Base-by-base conservation (phyloP, 2,329 filamentous ascomycete genomes). In the Penicillium sp. region DNA sequence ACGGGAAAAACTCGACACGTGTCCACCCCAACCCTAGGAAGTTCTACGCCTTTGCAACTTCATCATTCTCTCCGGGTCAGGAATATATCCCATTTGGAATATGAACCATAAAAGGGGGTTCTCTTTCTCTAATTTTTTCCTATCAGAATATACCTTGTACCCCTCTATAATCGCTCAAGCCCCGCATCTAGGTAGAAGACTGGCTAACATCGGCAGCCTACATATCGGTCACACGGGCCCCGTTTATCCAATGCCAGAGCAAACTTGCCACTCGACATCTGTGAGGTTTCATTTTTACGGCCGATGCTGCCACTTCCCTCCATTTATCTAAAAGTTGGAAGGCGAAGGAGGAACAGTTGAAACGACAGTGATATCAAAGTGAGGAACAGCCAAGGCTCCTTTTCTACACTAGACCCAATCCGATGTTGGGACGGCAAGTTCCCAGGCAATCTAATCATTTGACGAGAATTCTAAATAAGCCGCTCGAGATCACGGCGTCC, bases 11-110 rank as follows among this genome's bases (percentile, higher is more conserved):
- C 22, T 35, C 30, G 47, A 46, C 47, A 50, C 47, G 47, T 50
- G 47, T 40, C 41, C 36, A 46, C 36, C 29, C 29, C 29, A 41
- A 46, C 47, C 47, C 47, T 50, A 50, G 34, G 25, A 46, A 46
- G 25, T 25, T 7, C 4, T 22, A n/a, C 16, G 33, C 11, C 40
- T 18, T 3, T 18, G 10, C 35, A 45, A 49, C 46, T 38, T 29
- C 38, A 49, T 39, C 25, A 48, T 42, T 31, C 10, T 31, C 19
- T 25, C 5, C 2, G 29, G 47, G n/a, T 29, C 29, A 35, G 41
- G 41, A 41, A 40, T 35, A 37, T 8, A 35, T 13, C 16, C 14
- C 8, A 11, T 25, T 14, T 18, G 27, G 34, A 41, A 41, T 30
- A 18, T 29, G 10, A 14, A 42, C n/a, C 13, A 16, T 37, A 49